Evolutionary conservation across 2,329 filamentous ascomycete genomes (phyloP), one percentile per base, ranked within the genome.

Genomic region (Penicillium sp.): DNA sequence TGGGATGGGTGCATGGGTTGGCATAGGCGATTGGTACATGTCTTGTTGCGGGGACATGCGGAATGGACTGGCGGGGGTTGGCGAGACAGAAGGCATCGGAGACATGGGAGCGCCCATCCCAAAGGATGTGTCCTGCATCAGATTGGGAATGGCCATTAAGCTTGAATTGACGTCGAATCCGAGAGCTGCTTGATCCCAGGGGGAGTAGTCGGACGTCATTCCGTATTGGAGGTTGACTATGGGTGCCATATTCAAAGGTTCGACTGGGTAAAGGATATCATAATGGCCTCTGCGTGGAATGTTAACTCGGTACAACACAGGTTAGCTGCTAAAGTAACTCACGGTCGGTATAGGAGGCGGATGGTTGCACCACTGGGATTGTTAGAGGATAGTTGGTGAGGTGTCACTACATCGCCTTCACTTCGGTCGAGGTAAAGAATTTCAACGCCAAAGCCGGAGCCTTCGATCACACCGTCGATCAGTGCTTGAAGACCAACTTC

Each of bases 381-480:
- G 38, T 67, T 65, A 9, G 69, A 64, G 5, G 76, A 72, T 35
- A 78, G 66, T 34, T 72, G 63, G 60, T 79, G 76, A 9, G 74
- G 78, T 60, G 71, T 96, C 66, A 91, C 90, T 66, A 89, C 82
- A 45, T 83, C 81, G 18, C 92, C 92, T 44, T 85, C 80, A 66
- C 89, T 96, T 65, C 91, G 86, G 71, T 97, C 94, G 9, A 99
- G 84, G 70, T 97, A 97, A 52, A 91, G 86, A 60, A 97, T 89
- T 69, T 97, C 91, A 20, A 97, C 83, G 5, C 87, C 85, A 61
- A 97, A 85, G 16, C 86, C 86, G 48, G 87, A 87, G 8, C 89
- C 89, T 68, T 90, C 88, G 60, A 97, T 84, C 4, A 97, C 81
- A 26, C 91, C 83, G 61, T 93, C 87, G 59, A 88, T 84, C 48